Base-by-base conservation (phyloP, 345 rosid genomes). In the Gossypium herbaceum region DNA sequence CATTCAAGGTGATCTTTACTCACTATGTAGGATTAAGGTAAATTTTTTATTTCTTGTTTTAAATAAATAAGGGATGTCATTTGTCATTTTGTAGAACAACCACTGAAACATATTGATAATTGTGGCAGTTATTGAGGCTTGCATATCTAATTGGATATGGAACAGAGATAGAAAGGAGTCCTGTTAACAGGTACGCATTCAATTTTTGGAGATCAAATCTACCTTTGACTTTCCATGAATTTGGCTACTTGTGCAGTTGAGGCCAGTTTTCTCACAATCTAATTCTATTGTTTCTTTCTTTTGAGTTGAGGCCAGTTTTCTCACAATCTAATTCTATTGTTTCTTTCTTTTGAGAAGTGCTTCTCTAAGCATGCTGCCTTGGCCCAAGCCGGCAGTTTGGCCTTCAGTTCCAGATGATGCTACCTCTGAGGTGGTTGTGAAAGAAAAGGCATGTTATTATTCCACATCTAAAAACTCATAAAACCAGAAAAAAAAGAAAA, bases 371-470 rank as follows among this genome's bases (percentile, higher is more conserved):
- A 91, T 95, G 98, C 91, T 95, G 59, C 94, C 98, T 76, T 95
- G 99, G 99, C 98, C 99, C 64, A 95, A 87, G 80, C 98, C 99
- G 69, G 82, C 90, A 19, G 85, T 93, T 81, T 95, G 99, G 98
- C 99, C 99, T 74, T 89, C 93, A 62, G 84, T 91, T 89, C 98
- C 98, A 50, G 70, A 79, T 67, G 93, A 93, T 85, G 92, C 94
- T 78, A 84, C 96, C 64, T 68, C 91, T 9, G 90, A 88, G 82
- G 97, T 95, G 82, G 88, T 91, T 87, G 91, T 50, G 67, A 95
- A 95, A 88, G 99, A 95, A 84, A 93, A 91, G 96, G 99, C 87
- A 88, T 81, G 83, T 81, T 72, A 78, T 78, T 80, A 10, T 59
- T 51, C 73, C 59, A 25, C 45, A 51, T 69, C 52, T 51, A 12